These are phyloP conservation scores for Aspergillus quadrilineatus DNA, from an alignment of 2,329 filamentous ascomycete genomes.

Conservation along the genomic window DNA sequence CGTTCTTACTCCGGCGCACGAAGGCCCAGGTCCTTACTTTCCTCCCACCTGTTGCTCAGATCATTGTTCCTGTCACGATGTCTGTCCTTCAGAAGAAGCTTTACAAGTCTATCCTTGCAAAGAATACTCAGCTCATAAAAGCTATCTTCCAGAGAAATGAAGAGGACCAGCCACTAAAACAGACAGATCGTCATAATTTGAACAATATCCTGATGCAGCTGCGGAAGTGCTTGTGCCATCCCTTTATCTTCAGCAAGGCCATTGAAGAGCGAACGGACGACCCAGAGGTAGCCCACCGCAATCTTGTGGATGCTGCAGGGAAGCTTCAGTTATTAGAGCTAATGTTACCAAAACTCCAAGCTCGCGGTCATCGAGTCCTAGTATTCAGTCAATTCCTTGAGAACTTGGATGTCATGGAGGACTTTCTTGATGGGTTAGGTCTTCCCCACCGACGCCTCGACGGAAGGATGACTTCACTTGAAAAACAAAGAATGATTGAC, in stretches of 20 bases:
- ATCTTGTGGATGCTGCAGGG: constrained; percentile 84
- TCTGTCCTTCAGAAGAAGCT: constrained; percentile 88
- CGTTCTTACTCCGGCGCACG: constrained; percentile 71
- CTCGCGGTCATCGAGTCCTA: constrained; percentile 83
- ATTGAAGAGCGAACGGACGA: constrained; percentile 79
- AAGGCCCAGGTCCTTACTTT: constrained; percentile 90
- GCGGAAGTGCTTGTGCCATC: constrained; percentile 90
- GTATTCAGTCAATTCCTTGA: constrained; percentile 94
- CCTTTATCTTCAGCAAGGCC: constrained; percentile 86
- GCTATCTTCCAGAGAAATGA: constrained; percentile 72
- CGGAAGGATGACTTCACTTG: constrained; percentile 73
- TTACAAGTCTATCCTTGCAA: constrained; percentile 88
- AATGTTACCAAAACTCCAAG: constrained; percentile 82
- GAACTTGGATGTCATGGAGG: constrained; percentile 86
- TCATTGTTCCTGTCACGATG: constrained; percentile 96
- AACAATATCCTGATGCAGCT: constrained; percentile 97
- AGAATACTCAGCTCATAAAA: constrained; percentile 84
- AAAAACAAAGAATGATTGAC: constrained; percentile 94
- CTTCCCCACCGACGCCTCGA: constrained; percentile 78
- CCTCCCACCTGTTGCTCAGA: constrained; percentile 87
- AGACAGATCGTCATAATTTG: constrained; percentile 72
- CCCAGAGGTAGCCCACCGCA: constrained; percentile 64
- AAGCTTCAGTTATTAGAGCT: constrained; percentile 82
- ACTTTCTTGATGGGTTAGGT: constrained; percentile 77
- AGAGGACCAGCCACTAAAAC: constrained; percentile 55